Conservation (phyloP, 2,329 filamentous ascomycete species). For the Coniosporium tulheliwenetii region DNA sequence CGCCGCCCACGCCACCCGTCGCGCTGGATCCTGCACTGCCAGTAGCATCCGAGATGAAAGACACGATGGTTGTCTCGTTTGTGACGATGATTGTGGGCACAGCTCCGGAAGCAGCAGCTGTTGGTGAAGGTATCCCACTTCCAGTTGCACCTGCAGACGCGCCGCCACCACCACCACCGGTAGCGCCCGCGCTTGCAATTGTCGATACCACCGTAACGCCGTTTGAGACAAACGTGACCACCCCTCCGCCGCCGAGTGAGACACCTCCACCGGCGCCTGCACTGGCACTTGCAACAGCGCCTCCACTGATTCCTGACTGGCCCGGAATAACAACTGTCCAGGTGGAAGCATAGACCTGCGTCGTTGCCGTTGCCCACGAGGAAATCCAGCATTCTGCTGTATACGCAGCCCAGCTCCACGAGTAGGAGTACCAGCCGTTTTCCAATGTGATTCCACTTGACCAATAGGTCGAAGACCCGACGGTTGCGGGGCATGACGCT, state of each 20-base stretch:
- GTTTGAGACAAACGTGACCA: no score
- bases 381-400: not conserved
- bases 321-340: not conserved
- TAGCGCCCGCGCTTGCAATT: slow-evolving; percentile 2
- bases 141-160: slow-evolving; percentile 4
- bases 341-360: no score
- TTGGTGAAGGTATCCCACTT: slow-evolving; percentile 4
- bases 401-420: not conserved
- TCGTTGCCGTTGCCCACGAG: no score
- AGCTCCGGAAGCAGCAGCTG: slow-evolving; percentile 1
- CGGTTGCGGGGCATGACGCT: slow-evolving; percentile 1
- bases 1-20: not conserved
- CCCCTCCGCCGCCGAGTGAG: no score
- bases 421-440: not conserved
- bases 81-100: slow-evolving; percentile 3
- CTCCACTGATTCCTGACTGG: not conserved
- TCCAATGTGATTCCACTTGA: slow-evolving; percentile 11
- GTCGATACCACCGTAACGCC: no score
- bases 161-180: slow-evolving; percentile 6
- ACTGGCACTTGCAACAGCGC: not conserved
- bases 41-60: slow-evolving; percentile 1
- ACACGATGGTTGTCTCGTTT: not conserved
- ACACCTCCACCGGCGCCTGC: not conserved
- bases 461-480: slow-evolving; percentile 12
- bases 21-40: not conserved